Base-by-base conservation (phyloP, 1,284 basidiomycete genomes). In the Phellinidium pouzarii region DNA sequence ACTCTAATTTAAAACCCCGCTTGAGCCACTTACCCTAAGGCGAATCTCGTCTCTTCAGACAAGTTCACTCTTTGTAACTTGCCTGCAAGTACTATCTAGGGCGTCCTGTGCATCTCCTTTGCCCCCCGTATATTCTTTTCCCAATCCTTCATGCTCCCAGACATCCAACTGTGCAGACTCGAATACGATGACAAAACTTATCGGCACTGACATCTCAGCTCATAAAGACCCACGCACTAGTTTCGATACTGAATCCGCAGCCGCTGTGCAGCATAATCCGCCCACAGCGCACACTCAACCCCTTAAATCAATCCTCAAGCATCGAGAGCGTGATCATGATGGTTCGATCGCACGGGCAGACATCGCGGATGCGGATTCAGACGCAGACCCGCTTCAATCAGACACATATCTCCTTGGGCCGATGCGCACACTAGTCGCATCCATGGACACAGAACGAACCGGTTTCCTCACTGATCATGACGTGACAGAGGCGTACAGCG, bases 371-470 rank as follows among this genome's bases (percentile, higher is more conserved):
- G 17, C 23, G 5, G 19, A 17, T 7, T 40, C 37, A 7, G 8
- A 40, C 37, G 19, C n/a, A 46, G 47, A 54, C n/a, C 48, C 53
- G 1, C 25, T 55, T 11, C 22, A 55, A n/a, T 23, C 38, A 23
- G 48, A 45, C n/a, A 42, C 34, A 4, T 55, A 47, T 23, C 38
- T 55, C n/a, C 22, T 29, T 6, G 26, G 49, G 6, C 54, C 54
- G 3, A 26, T 55, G 8, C 44, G 38, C n/a, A 55, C 54, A 12
- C 48, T 55, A n/a, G 36, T 50, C 23, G 37, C 44, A 2, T 55
- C 54, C 11, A 25, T 48, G 34, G 37, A 41, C 7, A 43, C 29
- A 14, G 43, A 14, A 34, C 14, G 34, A n/a, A 14, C 11, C 25
- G 26, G 38, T 5, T n/a, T 11, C 3, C 20, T 50, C n/a, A 46